Base-by-base conservation (phyloP, 2,329 filamentous ascomycete species). In the Ophiocordyceps sinensis region DNA sequence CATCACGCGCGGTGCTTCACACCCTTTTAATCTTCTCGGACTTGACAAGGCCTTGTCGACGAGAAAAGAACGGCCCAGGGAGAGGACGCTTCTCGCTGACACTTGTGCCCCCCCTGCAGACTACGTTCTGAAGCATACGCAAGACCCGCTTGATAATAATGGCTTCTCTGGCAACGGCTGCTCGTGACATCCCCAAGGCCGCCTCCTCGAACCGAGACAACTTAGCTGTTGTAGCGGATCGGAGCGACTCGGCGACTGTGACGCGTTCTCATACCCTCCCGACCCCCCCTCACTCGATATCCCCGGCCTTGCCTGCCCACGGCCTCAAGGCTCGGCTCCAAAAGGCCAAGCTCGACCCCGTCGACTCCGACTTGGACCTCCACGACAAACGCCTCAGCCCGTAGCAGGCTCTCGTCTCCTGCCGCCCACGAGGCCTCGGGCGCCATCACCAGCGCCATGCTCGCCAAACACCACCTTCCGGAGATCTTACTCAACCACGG, bases 281-380 rank as follows among this genome's bases (percentile, higher is more conserved):
- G 48, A 95, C 89, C 60, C 89, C 89, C 57, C 89, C 89, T 46
- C 93, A 89, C 69, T 95, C 88, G 63, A 87, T 95, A 60, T 95
- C 88, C 46, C 89, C 89, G 38, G 81, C 77, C 51, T 73, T 95
- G 50, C 79, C 82, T 53, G 85, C 88, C 45, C 85, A 89, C 54
- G 82, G 82, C 54, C 77, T 83, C 57, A 83, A 82, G 61, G 73
- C 76, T 47, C 79, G 79, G 57, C 68, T 77, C 50, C 71, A 72
- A 56, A 71, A 68, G 61, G 70, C 70, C 48, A 68, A 58, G 51
- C 68, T 77, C 55, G 75, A 79, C 49, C 68, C 71, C 54, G 74
- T 88, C 60, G 86, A 93, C 59, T 91, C 86, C 47, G 87, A 95
- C 59, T 73, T 93, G 53, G 88, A 94, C 56, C 72, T 94, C 52